These are phyloP conservation scores for Tolypocladium tundrense DNA, from an alignment of 2,329 filamentous ascomycete species.

Conservation along the genomic window DNA sequence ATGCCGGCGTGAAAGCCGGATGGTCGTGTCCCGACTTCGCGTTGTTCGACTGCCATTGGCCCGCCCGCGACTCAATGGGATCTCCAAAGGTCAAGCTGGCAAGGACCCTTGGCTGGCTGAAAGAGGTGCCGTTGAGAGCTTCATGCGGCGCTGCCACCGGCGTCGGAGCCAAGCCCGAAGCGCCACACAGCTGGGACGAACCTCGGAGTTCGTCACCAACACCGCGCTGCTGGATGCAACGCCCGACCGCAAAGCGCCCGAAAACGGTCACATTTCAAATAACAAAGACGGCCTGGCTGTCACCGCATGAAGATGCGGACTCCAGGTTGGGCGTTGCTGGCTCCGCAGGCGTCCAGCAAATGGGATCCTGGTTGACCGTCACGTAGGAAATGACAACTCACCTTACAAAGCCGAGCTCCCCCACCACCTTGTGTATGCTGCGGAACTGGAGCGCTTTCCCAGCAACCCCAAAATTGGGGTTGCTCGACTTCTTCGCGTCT, in stretches of 20 bases:
- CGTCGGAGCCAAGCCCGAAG: background rate
- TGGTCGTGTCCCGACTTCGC: background rate
- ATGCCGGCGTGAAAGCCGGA: background rate
- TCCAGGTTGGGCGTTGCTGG: background rate
- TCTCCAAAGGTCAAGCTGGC: background rate
- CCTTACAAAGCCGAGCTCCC: constrained; percentile 64
- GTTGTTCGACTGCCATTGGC: background rate
- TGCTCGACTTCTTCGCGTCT: constrained; percentile 41
- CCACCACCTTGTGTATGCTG: constrained; percentile 47
- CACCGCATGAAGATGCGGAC: background rate
- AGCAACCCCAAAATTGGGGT: constrained; percentile 50
- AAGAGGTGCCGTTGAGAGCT: background rate
- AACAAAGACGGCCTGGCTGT: background rate
- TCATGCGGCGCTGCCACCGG: background rate
- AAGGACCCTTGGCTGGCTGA: background rate
- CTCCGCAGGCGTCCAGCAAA: background rate
- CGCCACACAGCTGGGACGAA: background rate
- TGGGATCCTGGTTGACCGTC: background rate
- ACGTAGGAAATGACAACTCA: constrained; percentile 28
- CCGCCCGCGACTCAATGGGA: background rate
- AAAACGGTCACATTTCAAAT: background rate
- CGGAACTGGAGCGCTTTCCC: constrained; percentile 49
- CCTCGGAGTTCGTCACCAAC: background rate
- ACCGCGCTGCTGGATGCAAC: background rate
- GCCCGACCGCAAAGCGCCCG: background rate